Evolutionary conservation across 495 filamentous ascomycete species (phyloP), one percentile per base, ranked within the genome.

Genomic region (Parathielavia hyrcaniae): DNA sequence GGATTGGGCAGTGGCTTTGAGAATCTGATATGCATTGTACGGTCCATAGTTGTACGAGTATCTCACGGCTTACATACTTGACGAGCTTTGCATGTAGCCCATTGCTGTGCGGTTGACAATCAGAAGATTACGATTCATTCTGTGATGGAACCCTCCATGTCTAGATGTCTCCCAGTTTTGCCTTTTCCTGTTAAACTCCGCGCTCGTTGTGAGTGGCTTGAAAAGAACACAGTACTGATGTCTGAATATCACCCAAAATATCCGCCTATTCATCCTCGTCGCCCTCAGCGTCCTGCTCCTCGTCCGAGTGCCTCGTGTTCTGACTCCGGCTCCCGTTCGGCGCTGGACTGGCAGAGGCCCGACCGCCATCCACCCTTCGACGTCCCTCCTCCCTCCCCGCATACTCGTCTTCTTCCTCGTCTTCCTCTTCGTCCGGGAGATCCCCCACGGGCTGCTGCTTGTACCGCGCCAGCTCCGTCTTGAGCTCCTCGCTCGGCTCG

Each of bases 401-500:
- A 12, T 67, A 63, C n/a, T 63, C 59, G 7, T 57, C 56, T 16
- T 38, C 63, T 20, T 60, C 56, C 34, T 57, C 47, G 35, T 54
- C 54, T 5, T 55, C 65, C 6, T 70, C 65, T 9, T 66, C 58
- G 9, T 61, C 64, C 4, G 54, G 58, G 23, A 74, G 57, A 51
- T 69, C 67, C 10, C 71, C 74, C 9, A 74, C 68, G 0, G 75
- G 76, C 57, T 76, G 67, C 22, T 66, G 58, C 64, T 71, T 67
- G 61, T 72, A 78, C 53, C 68, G 53, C 34, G 64, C 53, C 67
- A 77, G 68, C 62, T 72, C 72, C 11, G 46, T 51, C 39, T 65
- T 64, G 52, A 75, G 69, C 39, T 71, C 73, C 14, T 75, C 71
- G 23, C 62, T 66, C 4, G 75, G 76, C 26, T 76, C 75, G 26